phyloP scores from a whole-genome alignment of 768 basidiomycete species.

The Termitomyces eurrhizus region DNA sequence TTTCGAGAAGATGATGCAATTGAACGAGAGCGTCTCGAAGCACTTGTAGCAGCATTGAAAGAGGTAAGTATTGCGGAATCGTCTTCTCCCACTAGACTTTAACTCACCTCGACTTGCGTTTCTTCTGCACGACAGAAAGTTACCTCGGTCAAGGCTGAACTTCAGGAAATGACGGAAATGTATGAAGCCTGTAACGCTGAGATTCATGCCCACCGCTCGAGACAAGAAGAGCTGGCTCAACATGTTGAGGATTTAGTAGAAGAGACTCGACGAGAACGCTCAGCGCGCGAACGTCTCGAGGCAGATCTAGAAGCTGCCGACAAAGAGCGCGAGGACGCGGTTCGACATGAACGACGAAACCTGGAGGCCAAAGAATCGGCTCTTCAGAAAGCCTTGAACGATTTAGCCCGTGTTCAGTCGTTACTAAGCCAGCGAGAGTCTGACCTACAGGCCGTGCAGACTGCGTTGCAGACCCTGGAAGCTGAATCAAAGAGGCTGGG shows the following conservation, averaged over 20 bases:
- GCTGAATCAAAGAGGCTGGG: constrained; percentile 76
- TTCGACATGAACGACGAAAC: constrained; percentile 56
- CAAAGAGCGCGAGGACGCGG: constrained; percentile 57
- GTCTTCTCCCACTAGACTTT: not conserved
- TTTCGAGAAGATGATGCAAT: constrained; percentile 67
- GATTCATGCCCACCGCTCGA: constrained; percentile 59
- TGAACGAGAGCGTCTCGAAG: constrained; percentile 68
- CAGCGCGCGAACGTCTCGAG: constrained; percentile 50
- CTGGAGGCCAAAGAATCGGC: constrained; percentile 71
- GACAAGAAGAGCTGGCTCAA: constrained; percentile 73
- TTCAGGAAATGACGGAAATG: constrained; percentile 59
- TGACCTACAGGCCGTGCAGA: constrained; percentile 73
- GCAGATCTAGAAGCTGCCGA: constrained; percentile 53
- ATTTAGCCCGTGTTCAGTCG: constrained; percentile 58
- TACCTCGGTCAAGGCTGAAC: constrained; percentile 53
- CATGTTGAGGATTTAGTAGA: constrained; percentile 71
- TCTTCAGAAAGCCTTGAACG: constrained; percentile 57
- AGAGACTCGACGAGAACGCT: constrained; percentile 57
- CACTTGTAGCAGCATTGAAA: constrained; percentile 69
- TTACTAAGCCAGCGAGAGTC: constrained; percentile 68
- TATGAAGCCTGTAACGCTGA: constrained; percentile 65
- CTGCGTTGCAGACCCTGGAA: constrained; percentile 67
- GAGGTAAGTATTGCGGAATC: constrained; percentile 50
- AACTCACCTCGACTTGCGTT: not conserved
- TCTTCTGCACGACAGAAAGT: constrained; percentile 57